These are phyloP conservation scores for Somion occarium DNA, from an alignment of 1,284 basidiomycete species.

Conservation along the genomic window DNA sequence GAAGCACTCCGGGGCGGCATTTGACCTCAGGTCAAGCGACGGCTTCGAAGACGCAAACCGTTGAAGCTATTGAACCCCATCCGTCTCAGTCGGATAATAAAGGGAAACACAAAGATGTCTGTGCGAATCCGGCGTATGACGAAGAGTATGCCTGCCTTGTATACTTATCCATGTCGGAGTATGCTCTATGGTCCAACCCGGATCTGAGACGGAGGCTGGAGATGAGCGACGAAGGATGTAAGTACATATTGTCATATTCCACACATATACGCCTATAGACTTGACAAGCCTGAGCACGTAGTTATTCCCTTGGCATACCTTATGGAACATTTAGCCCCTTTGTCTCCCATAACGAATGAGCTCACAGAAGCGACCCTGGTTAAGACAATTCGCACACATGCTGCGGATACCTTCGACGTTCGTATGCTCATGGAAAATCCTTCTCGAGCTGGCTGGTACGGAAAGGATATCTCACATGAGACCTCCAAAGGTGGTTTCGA, in stretches of 20 bases:
- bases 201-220: background rate
- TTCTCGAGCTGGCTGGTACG: slow-evolving; percentile 35
- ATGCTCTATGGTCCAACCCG: background rate
- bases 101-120: too few relatives aligned
- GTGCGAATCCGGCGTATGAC: too few relatives aligned
- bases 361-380: slow-evolving; percentile 45
- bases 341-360: slow-evolving; percentile 21
- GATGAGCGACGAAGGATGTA: slow-evolving; percentile 1
- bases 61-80: too few relatives aligned
- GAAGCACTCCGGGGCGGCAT: too few relatives aligned
- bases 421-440: slow-evolving; percentile 50
- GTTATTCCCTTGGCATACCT: slow-evolving; percentile 57
- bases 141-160: too few relatives aligned
- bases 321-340: slow-evolving; percentile 34
- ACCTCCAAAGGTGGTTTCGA: slow-evolving; percentile 47
- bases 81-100: too few relatives aligned
- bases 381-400: slow-evolving; percentile 47
- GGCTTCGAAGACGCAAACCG: too few relatives aligned
- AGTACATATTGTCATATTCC: background rate
- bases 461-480: slow-evolving; percentile 21
- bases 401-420: slow-evolving; percentile 45
- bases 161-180: background rate
- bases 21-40: too few relatives aligned
- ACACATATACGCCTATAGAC: background rate
- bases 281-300: slow-evolving; percentile 22